Conservation (phyloP, 352 stramenopile genomes). For the Thraustochytrium striatum region DNA sequence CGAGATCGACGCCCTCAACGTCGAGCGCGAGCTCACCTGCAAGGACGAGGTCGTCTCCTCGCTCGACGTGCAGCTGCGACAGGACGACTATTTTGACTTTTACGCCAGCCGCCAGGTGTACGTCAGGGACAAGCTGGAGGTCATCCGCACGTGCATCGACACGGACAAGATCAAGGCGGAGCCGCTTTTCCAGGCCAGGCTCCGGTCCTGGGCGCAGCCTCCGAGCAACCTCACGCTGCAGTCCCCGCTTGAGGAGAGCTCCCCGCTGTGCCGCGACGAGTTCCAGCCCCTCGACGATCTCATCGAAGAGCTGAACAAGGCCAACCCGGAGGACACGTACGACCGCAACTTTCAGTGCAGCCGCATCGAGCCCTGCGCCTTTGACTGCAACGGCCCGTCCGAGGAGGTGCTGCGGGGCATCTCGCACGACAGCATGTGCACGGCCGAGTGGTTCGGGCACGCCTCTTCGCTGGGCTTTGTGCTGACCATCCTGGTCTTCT, state of each 20-base stretch:
- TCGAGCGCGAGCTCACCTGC: slow-evolving; percentile 41
- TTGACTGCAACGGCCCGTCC: slow-evolving; percentile 1
- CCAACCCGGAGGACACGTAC: too few relatives aligned
- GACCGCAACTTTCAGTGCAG: slow-evolving; percentile 21
- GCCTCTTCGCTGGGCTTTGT: not conserved
- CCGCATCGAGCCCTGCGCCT: slow-evolving; percentile 4
- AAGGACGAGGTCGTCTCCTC: slow-evolving; percentile 11
- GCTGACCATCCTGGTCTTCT: slow-evolving; percentile 13
- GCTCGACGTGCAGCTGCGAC: slow-evolving; percentile 7
- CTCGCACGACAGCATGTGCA: slow-evolving; percentile 37
- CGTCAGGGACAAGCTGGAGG: slow-evolving; percentile 18
- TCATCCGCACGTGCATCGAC: slow-evolving; percentile 15
- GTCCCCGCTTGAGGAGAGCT: not conserved
- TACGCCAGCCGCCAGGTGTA: slow-evolving; percentile 3
- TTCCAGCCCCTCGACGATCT: not conserved
- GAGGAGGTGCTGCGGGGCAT: slow-evolving; percentile 9
- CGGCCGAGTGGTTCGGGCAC: slow-evolving; percentile 35
- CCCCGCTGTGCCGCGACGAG: not conserved
- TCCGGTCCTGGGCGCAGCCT: not conserved
- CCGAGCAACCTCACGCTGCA: not conserved
- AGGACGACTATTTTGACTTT: slow-evolving; percentile 37
- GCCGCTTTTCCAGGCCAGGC: not conserved
- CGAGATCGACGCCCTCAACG: slow-evolving; percentile 23
- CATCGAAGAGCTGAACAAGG: too few relatives aligned
- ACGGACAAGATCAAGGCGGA: slow-evolving; percentile 5